A percentile compares a stretch with the other conserved stretches of the same genome.
These are phyloP conservation scores for Taiwanofungus camphoratus DNA, from an alignment of 1,284 basidiomycete species.

Conservation along the genomic window DNA sequence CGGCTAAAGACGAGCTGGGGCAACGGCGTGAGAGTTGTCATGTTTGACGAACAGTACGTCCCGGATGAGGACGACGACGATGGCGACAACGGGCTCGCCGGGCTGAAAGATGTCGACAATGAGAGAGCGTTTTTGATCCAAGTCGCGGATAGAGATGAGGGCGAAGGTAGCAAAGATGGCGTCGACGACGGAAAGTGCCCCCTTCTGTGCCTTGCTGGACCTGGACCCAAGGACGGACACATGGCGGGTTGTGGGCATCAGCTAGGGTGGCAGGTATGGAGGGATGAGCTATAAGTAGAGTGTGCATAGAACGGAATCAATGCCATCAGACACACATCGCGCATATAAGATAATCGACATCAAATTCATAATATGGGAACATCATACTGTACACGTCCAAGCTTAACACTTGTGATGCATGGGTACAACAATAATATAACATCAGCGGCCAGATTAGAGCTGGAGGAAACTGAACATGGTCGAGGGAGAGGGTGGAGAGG, in stretches of 20 bases:
- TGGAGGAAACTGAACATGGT: not conserved
- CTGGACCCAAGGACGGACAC: slow-evolving; percentile 21
- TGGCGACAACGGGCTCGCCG: slow-evolving; percentile 39
- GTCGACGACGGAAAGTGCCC: slow-evolving; percentile 27
- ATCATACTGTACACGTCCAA: not conserved
- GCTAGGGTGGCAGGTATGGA: slow-evolving; percentile 25
- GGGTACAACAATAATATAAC: not conserved
- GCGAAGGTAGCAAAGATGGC: slow-evolving; percentile 11
- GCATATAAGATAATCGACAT: not conserved
- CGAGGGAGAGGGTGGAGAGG: no score
- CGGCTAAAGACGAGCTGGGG: slow-evolving; percentile 41
- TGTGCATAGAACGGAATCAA: no score
- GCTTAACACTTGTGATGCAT: not conserved
- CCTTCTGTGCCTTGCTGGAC: slow-evolving; percentile 43
- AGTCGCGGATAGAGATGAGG: slow-evolving; percentile 8
- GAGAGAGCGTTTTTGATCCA: slow-evolving; percentile 28
- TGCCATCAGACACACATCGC: no score
- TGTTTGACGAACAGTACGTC: slow-evolving; percentile 11
- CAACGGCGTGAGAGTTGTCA: slow-evolving; percentile 41
- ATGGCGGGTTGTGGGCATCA: slow-evolving; percentile 26
- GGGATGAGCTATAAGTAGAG: slow-evolving; percentile 25
- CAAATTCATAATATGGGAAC: not conserved
- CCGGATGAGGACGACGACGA: slow-evolving; percentile 23
- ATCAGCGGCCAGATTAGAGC: not conserved
- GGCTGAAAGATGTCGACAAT: slow-evolving; percentile 39